Conservation (phyloP, 352 stramenopile species). For the Pythium grandisporangium region DNA sequence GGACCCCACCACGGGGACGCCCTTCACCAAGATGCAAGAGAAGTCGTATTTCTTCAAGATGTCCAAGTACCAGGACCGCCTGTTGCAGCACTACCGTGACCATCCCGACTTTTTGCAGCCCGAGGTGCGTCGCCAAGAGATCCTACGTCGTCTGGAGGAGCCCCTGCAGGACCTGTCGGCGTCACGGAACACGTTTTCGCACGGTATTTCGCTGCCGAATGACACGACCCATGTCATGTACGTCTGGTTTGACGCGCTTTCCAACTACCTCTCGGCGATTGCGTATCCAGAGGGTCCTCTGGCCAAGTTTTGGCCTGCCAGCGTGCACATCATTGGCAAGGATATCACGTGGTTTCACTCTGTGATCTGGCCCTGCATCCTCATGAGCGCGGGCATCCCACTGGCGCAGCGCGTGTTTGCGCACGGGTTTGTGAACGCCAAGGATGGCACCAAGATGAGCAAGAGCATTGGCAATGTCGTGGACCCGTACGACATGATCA, state of each 20-base stretch:
- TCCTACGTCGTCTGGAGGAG: constrained; percentile 91
- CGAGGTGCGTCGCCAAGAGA: constrained; percentile 91
- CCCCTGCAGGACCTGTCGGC: constrained; percentile 94
- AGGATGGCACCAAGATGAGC: constrained; percentile 98
- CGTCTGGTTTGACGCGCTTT: constrained; percentile 99
- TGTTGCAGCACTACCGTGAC: constrained; percentile 94
- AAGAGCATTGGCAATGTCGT: constrained; percentile 99
- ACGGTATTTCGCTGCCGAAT: constrained; percentile 93
- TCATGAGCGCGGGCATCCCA: constrained; percentile 95
- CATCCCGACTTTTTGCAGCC: constrained; percentile 96
- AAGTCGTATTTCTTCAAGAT: constrained; percentile 99
- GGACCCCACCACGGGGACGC: constrained; percentile 87
- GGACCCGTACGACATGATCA: constrained; percentile 93
- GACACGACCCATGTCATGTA: constrained; percentile 97
- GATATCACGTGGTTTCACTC: constrained; percentile 99
- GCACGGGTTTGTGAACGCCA: constrained; percentile 98
- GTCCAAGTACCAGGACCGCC: constrained; percentile 93
- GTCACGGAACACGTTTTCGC: constrained; percentile 94
- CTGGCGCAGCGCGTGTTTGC: constrained; percentile 94
- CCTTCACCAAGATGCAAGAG: constrained; percentile 97
- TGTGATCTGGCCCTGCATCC: constrained; percentile 99
- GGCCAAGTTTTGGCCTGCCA: constrained; percentile 75
- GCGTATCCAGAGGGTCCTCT: constrained; percentile 87
- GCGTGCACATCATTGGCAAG: constrained; percentile 92
- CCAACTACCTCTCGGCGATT: constrained; percentile 97